These are phyloP conservation scores for Heliamphora pulchella DNA, from an alignment of 179 eudicot species.

Conservation along the genomic window DNA sequence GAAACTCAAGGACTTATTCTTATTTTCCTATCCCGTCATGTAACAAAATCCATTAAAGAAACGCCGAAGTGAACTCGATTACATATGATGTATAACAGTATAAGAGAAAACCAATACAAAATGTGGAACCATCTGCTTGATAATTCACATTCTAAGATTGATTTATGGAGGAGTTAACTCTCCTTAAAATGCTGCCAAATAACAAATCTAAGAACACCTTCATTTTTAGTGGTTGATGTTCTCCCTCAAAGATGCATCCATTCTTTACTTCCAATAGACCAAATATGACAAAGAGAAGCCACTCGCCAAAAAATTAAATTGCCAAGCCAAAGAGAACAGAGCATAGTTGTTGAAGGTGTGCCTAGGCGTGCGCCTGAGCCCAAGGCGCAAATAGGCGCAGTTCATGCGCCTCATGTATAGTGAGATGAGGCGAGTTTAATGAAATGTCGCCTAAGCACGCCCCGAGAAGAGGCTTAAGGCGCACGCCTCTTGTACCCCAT, in stretches of 20 bases:
- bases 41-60: background rate
- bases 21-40: background rate
- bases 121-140: background rate
- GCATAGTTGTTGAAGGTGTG: background rate
- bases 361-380: no score
- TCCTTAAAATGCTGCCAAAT: no score
- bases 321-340: background rate
- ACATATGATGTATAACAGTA: background rate
- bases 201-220: no score
- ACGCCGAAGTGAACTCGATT: no score
- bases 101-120: background rate
- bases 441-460: no score
- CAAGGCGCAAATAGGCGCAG: no score
- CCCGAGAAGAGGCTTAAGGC: no score
- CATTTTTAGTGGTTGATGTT: background rate
- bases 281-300: background rate
- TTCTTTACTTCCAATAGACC: background rate
- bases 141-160: background rate
- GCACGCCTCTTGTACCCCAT: no score
- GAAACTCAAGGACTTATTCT: background rate
- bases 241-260: constrained; percentile 1
- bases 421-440: no score
- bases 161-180: no score
- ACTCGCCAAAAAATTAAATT: background rate
- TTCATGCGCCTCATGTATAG: no score